Evolutionary conservation across 805 yeast species (phyloP), one percentile per base, ranked within the genome.

Genomic region (Komagataella ulmi): DNA sequence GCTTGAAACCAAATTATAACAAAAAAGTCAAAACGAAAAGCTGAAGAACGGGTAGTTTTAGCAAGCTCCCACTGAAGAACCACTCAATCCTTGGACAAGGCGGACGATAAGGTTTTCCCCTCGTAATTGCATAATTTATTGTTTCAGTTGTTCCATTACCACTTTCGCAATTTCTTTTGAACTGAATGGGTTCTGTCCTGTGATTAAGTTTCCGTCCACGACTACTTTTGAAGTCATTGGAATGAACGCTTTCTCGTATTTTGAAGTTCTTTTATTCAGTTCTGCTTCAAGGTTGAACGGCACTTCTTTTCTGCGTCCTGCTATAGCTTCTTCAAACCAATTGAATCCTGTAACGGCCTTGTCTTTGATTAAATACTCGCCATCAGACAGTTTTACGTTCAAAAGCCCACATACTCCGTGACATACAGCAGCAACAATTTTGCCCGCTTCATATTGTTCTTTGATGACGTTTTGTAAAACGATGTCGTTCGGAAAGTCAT

Each of bases 401-500:
- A 59, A 65, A 55, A 81, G 60, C 47, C 69, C 68, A 19, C 73
- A 71, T n/a, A 84, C 83, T 6, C 85, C 88, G 57, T 81, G 86
- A 63, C 88, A 81, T 7, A 81, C 86, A 14, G 86, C 84, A 46
- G 80, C 64, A 21, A 81, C 73, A 45, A 79, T 73, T 49, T 85
- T 85, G 45, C 76, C 77, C 18, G 72, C 63, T 36, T 64, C 66
- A 60, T 74, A 78, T 49, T 80, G 72, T 19, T 67, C 64, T 24
- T 67, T 63, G 18, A 80, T 82, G 46, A 77, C 53, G 21, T 60
- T 54, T 52, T 74, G 79, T 51, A 81, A 64, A 17, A 60, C 70
- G 5, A 60, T 63, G 14, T 83, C 83, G 3, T 61, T 66, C 47
- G 82, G 82, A 64, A 70, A 80, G 61, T 81, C 88, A 56, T 72